Percentiles rank a stretch among this genome's conserved stretches.
Conservation (phyloP, 257 asterid genomes). For the Knoxia roxburghii region DNA sequence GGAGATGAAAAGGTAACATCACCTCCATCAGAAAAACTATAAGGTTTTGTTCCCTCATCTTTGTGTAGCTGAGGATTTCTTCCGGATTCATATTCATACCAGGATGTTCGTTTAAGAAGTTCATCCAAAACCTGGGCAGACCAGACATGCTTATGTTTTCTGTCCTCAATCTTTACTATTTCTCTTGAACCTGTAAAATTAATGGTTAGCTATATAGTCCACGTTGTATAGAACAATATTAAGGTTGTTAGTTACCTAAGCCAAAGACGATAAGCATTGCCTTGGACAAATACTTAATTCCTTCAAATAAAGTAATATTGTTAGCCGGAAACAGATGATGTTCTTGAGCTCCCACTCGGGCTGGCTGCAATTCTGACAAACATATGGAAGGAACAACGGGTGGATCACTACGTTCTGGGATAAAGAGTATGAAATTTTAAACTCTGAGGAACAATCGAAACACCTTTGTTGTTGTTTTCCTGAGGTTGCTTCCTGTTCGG, state of each 20-base stretch:
- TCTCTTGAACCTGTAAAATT: conserved; percentile 6
- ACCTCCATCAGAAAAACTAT: not conserved
- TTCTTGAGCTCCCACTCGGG: not conserved
- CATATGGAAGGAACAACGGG: no score
- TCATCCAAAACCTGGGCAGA: conserved; percentile 2
- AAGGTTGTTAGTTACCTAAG: not conserved
- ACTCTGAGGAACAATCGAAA: no score
- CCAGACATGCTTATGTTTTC: conserved; percentile 11
- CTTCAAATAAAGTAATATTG: conserved; percentile 7
- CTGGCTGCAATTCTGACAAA: not conserved
- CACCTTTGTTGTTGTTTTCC: no score
- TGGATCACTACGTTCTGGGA: no score
- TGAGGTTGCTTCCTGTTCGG: not conserved
- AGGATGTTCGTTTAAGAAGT: not conserved
- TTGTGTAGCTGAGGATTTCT: not conserved
- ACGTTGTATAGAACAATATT: not conserved
- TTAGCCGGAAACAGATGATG: conserved; percentile 4
- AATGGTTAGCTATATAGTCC: not conserved
- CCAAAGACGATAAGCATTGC: conserved; percentile 2
- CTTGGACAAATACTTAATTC: not conserved
- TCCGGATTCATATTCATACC: conserved; percentile 5
- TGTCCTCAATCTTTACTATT: not conserved
- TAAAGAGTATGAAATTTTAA: no score
- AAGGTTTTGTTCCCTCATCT: not conserved
- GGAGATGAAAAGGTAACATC: not conserved